Base-by-base conservation (phyloP, 805 yeast genomes). In the Candida cerambycidarum region DNA sequence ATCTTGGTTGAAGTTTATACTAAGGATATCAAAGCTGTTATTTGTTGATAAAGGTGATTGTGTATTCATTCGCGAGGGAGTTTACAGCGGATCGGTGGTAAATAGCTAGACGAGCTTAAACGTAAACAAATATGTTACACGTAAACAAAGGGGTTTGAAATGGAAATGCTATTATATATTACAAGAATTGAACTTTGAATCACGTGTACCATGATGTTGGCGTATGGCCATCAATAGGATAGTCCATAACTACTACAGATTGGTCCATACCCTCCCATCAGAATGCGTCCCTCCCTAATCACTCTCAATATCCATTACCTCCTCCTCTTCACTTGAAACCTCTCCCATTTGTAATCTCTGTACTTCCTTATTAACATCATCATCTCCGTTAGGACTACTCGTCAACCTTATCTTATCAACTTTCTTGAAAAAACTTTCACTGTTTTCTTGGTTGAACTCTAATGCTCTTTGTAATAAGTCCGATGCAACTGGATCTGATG, bases 1-100 rank as follows among this genome's bases (percentile, higher is more conserved):
- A 65, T 90, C 96, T 63, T 89, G 96, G 63, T 92, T 92, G 71
- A 89, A 90, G 18, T 80, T 67, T 8, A 85, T 80, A 47, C 79
- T 74, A 15, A 83, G 67, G 19, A 58, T 51, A 3, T 48, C 41
- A 8, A 53, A 53, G 17, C 51, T 53, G 45, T 48, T 43, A 25
- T 37, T 45, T 2, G 41, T 29, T 4, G 41, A 23, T 25, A 56
- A 36, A 8, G 58, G 55, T 9, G 51, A 45, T 39, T 49, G 54
- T 9, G 59, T 55, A 42, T 54, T 55, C 58, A 57, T 54, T 15
- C n/a, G n/a, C n/a, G n/a, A n/a, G n/a, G n/a, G n/a, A n/a, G n/a
- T n/a, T n/a, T n/a, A n/a, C n/a, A 31, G 32, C n/a, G 14, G n/a
- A 15, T 28, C 14, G 21, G 37, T 13, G 13, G 25, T 21, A 21